Evolutionary conservation across 768 basidiomycete species (phyloP).

Genomic region (Phylloporus sp.): DNA sequence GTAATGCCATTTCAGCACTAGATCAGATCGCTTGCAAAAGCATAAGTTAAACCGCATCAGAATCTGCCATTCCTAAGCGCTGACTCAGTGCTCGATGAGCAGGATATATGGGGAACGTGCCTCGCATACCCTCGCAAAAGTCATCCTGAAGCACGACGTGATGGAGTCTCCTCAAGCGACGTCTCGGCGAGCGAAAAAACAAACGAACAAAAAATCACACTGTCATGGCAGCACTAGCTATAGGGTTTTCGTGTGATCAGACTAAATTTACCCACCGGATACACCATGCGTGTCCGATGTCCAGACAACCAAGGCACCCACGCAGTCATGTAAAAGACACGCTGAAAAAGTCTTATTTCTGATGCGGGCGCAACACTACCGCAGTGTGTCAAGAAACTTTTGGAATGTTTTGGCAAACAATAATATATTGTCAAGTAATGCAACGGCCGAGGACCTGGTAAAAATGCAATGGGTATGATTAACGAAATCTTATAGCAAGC

Average conservation of each 20-base stretch:
- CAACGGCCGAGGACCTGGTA: not conserved
- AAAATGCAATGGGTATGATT: constrained; percentile 16
- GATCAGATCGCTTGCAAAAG: not conserved
- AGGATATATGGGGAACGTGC: too few relatives aligned
- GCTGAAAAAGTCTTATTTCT: not conserved
- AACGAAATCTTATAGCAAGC: constrained; percentile 1
- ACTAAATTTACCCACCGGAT: not conserved
- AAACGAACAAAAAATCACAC: too few relatives aligned
- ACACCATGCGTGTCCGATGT: too few relatives aligned
- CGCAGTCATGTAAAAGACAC: not conserved
- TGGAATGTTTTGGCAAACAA: not conserved
- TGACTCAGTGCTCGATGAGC: too few relatives aligned
- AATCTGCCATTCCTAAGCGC: too few relatives aligned
- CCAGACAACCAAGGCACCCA: not conserved
- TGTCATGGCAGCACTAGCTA: not conserved
- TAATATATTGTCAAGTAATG: not conserved
- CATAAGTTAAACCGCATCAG: too few relatives aligned
- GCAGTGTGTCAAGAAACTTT: not conserved
- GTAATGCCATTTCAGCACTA: not conserved
- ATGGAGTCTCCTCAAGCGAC: too few relatives aligned
- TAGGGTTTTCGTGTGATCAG: too few relatives aligned
- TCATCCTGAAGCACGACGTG: too few relatives aligned
- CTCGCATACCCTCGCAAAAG: too few relatives aligned
- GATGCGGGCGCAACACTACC: not conserved
- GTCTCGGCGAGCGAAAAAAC: not conserved